Evolutionary conservation across 2,329 filamentous ascomycete species (phyloP), one percentile per base, ranked within the genome.

Genomic region (Grosmannia serpens): DNA sequence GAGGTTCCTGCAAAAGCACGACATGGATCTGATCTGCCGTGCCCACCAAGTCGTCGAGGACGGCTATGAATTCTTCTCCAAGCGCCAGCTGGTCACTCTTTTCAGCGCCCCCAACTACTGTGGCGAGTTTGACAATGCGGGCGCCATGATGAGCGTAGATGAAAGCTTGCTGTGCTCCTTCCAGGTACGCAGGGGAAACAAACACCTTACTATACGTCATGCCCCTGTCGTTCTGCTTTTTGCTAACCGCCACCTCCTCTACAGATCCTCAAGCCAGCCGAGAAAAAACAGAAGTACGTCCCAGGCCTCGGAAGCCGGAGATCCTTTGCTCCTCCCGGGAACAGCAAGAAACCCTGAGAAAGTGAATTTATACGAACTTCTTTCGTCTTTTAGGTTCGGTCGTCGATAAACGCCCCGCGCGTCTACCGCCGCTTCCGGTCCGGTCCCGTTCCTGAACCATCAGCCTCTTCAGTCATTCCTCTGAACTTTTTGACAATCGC

Each of bases 241-340:
- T 15, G 22, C 58, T 58, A 44, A 59, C 41, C 17, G 7, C 20
- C 2, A 13, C 20, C 26, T 53, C 57, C 8, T 31, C 20, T 31
- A 26, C 67, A 95, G 90, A 97, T 99, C 72, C 82, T 99, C 79
- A 99, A 97, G 81, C 94, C 94, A 70, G 94, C 94, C 75, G 94
- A 99, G 84, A 99, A 99, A 87, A 99, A 99, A 87, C 92, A 96
- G 89, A 97, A 97, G 91, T 97, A 95, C 81, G 91, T 95, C 72
- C 82, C 85, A 77, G 80, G 82, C 77, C 80, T 87, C 75, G 85
- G 82, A 77, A 81, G 81, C 77, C 80, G 82, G 78, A 81, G 83
- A 74, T 63, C 65, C 63, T 78, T 82, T 75, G 85, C 83, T 81
- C 79, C 84, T 80, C 82, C 84, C 74, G 79, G 81, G 77, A 88